These are phyloP conservation scores for Protomyces inouyei DNA, from an alignment of 1,139 yeast species.

Conservation along the genomic window DNA sequence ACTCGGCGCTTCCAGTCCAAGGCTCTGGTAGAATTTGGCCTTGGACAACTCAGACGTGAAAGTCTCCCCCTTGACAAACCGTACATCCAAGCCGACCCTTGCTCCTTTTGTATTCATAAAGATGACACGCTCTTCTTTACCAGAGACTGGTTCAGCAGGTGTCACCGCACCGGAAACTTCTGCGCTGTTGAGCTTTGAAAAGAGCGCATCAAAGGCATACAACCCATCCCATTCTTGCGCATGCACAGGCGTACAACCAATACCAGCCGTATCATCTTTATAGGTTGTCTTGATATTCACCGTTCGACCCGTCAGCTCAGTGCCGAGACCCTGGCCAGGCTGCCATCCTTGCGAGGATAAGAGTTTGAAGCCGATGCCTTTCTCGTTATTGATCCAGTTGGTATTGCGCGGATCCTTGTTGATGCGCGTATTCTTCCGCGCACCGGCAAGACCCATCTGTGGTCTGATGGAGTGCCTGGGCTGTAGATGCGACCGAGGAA, in stretches of 20 bases:
- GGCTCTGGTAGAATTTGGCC: conserved; percentile 27
- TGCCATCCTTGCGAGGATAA: conserved; percentile 81
- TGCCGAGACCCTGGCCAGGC: conserved; percentile 85
- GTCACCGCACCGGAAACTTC: conserved; percentile 5
- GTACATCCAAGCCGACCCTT: conserved; percentile 34
- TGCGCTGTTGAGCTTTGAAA: conserved; percentile 65
- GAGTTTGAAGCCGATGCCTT: conserved; percentile 83
- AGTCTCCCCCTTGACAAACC: conserved; percentile 37
- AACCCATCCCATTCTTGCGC: conserved; percentile 79
- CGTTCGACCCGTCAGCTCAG: conserved; percentile 46
- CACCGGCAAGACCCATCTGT: conserved; percentile 70
- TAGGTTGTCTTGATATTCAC: conserved; percentile 69
- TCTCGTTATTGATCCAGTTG: conserved; percentile 82
- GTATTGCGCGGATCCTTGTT: conserved; percentile 94
- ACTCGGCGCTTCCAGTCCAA: background rate
- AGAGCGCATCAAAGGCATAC: conserved; percentile 84
- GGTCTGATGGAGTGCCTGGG: background rate
- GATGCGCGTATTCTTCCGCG: conserved; percentile 73
- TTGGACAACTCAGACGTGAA: conserved; percentile 38
- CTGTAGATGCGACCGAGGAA: background rate
- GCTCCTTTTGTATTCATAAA: conserved; percentile 8
- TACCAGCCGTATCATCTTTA: conserved; percentile 76
- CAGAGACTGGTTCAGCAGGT: conserved; percentile 1
- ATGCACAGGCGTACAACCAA: conserved; percentile 71
- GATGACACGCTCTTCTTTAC: conserved; percentile 19